Conservation (phyloP, 192 early-diverging fungal species). For the Coemansia biformis region DNA sequence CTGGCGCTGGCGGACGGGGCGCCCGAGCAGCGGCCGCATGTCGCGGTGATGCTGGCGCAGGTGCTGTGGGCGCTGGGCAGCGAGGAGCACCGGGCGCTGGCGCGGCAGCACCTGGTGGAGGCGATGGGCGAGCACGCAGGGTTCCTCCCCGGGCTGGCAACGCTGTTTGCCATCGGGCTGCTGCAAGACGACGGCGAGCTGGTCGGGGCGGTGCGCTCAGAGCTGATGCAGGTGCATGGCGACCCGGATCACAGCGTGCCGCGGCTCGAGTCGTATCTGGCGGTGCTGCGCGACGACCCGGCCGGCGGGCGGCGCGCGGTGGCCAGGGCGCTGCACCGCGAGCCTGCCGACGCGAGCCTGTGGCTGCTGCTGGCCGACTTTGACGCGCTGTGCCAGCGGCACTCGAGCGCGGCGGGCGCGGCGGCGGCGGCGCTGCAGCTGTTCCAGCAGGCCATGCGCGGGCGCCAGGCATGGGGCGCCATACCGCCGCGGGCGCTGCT, state of each 20-base stretch:
- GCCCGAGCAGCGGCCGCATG: conserved; percentile 56
- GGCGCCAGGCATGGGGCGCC: conserved; percentile 23
- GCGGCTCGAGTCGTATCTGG: conserved; percentile 21
- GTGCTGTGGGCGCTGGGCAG: conserved; percentile 87
- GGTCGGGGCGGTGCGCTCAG: conserved; percentile 20
- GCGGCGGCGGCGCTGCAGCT: conserved; percentile 17
- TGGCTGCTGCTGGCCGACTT: conserved; percentile 31
- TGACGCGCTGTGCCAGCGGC: conserved; percentile 6
- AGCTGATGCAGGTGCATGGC: conserved; percentile 10
- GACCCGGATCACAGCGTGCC: conserved; percentile 10
- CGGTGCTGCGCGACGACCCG: conserved; percentile 23
- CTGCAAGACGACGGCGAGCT: conserved; percentile 35
- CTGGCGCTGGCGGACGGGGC: conserved; percentile 48
- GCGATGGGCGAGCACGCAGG: conserved; percentile 15
- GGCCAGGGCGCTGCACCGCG: conserved; percentile 12
- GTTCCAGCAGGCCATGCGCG: conserved; percentile 14
- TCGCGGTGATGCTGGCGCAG: conserved; percentile 72
- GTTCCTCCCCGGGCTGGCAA: conserved; percentile 16
- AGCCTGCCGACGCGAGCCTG: conserved; percentile 17
- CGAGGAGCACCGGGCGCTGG: conserved; percentile 66
- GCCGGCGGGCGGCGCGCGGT: conserved; percentile 20
- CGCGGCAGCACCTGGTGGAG: conserved; percentile 71
- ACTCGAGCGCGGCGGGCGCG: neutral
- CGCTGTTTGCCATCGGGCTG: conserved; percentile 48
- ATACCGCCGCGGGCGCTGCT: conserved; percentile 10